phyloP scores from a whole-genome alignment of 257 asterid genomes.

The Primulina tabacum region DNA sequence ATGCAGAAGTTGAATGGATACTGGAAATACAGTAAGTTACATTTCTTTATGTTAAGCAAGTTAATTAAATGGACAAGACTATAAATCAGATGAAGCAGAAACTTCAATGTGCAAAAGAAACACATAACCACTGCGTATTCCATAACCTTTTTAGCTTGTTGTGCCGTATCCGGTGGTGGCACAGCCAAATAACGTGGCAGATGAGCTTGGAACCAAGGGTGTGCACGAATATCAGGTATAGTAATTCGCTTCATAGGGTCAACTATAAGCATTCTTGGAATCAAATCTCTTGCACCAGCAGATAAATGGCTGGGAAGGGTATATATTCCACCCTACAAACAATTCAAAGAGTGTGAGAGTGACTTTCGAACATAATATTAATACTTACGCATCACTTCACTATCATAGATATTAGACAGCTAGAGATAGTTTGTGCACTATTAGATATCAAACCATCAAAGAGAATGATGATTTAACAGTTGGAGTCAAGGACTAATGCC shows the following conservation, averaged over 20 bases:
- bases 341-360: slow-evolving; percentile 21
- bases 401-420: neutral
- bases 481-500: neutral
- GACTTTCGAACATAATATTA: neutral
- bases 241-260: slow-evolving; percentile 97
- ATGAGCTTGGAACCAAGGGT: slow-evolving; percentile 96
- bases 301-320: slow-evolving; percentile 98
- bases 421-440: neutral
- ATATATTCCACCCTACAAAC: slow-evolving; percentile 80
- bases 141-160: slow-evolving; percentile 89
- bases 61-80: neutral
- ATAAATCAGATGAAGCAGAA: neutral
- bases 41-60: neutral
- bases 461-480: neutral
- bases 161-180: slow-evolving; percentile 92
- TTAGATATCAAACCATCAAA: neutral
- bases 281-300: slow-evolving; percentile 88
- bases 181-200: slow-evolving; percentile 96
- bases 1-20: slow-evolving; percentile 16
- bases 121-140: slow-evolving; percentile 1
- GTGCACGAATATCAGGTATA: slow-evolving; percentile 91
- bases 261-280: slow-evolving; percentile 92
- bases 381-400: neutral
- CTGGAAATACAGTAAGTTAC: neutral
- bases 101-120: neutral